Evolutionary conservation across 805 yeast species (phyloP).

Genomic region (Geotrichum ghanense): DNA sequence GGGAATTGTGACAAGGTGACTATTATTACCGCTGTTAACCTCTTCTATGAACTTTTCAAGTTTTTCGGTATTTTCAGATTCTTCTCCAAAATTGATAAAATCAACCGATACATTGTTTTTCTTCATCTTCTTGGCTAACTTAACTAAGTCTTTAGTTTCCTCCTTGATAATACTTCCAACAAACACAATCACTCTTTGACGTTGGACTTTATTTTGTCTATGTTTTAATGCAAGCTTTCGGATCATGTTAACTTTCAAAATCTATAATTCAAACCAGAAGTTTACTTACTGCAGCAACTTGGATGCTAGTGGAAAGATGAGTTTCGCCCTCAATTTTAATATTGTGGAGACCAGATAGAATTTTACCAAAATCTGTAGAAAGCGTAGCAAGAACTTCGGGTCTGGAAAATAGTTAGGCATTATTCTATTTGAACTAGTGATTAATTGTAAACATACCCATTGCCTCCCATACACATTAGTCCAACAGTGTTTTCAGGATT

Average conservation of each 20-base stretch:
- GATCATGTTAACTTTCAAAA: no score
- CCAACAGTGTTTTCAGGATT: slow-evolving; percentile 96
- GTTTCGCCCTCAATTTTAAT: slow-evolving; percentile 54
- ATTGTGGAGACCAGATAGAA: slow-evolving; percentile 74
- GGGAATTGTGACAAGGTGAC: slow-evolving; percentile 71
- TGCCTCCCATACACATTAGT: slow-evolving; percentile 77
- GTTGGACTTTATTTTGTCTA: slow-evolving; percentile 88
- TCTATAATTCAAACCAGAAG: neutral
- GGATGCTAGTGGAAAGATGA: slow-evolving; percentile 73
- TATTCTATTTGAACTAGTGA: no score
- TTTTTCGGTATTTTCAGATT: slow-evolving; percentile 59
- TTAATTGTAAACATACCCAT: slow-evolving; percentile 17
- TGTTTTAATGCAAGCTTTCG: slow-evolving; percentile 70
- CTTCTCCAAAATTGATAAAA: slow-evolving; percentile 87
- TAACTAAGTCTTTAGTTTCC: slow-evolving; percentile 58
- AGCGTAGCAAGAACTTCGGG: slow-evolving; percentile 84
- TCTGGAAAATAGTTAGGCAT: slow-evolving; percentile 24
- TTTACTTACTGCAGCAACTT: slow-evolving; percentile 57
- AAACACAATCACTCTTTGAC: slow-evolving; percentile 80
- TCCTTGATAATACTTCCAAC: slow-evolving; percentile 79
- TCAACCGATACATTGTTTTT: slow-evolving; percentile 88
- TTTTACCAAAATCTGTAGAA: slow-evolving; percentile 77
- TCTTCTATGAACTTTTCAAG: slow-evolving; percentile 67
- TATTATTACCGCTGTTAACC: slow-evolving; percentile 52
- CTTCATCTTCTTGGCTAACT: slow-evolving; percentile 83